Evolutionary conservation across 805 yeast species (phyloP), one percentile per base, ranked within the genome.

Genomic region (Schwanniomyces occidentalis): DNA sequence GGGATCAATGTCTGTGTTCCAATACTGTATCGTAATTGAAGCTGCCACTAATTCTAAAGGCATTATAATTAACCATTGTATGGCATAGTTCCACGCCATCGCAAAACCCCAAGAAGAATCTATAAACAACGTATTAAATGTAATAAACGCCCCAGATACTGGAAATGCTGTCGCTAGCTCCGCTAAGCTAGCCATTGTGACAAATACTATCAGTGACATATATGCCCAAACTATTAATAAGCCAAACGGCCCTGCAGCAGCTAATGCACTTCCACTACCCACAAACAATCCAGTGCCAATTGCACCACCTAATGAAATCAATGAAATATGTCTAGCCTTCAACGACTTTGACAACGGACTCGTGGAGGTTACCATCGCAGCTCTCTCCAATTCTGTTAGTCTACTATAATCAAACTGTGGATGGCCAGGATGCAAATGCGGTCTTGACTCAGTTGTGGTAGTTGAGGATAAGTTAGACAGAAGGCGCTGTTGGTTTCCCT

Each of bases 21-120:
- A 63, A 44, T 46, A 63, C 27, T 49, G 46, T 16, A 63, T 58
- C 23, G 61, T 56, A 51, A 63, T 59, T 9, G 66, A 63, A 8
- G 67, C 66, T 2, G 69, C 68, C 17, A 63, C 66, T 37, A 63
- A 49, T 44, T 63, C 68, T 30, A 62, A 44, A 1, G 69, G 66
- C 20, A 62, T 44, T 9, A 60, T 65, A 17, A 63, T 49, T 28
- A 61, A 41, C 68, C 69, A 63, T 62, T 59, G 57, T 16, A 62
- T 25, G 7, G 67, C 65, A 38, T 63, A 63, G 40, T 61, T 16
- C 66, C 75, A 71, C 37, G 78, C 79, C 50, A 69, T 63, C 6
- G 83, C 80, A 49, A 76, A 80, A 19, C 83, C 85, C 65, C 76
- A 73, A 6, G 82, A 75, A 10, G 72, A 71, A 46, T 79, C 82